Percentiles rank a stretch among this genome's conserved stretches.
phyloP scores from a whole-genome alignment of 140 eudicot species.

The Ambrosia hybrid region DNA sequence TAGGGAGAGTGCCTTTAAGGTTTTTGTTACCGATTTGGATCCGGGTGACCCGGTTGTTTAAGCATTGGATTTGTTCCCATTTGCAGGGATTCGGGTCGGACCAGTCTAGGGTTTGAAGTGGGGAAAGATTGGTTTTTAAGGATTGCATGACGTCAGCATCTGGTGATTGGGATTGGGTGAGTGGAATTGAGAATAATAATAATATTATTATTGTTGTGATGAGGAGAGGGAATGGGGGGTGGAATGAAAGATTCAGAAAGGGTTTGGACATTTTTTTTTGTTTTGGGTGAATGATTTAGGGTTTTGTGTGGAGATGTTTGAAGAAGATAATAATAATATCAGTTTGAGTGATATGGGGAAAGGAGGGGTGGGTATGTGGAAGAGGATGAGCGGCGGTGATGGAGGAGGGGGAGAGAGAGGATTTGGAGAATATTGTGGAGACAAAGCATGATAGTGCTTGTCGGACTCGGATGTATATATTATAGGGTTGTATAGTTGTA shows the following conservation, averaged over 20 bases:
- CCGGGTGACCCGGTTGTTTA: slow-evolving; percentile 61
- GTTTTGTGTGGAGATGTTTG: neutral
- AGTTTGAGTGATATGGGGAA: slow-evolving; percentile 10
- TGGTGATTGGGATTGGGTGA: slow-evolving; percentile 27
- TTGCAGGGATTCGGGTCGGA: slow-evolving; percentile 66
- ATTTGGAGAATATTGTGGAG: slow-evolving; percentile 22
- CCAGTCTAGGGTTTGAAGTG: slow-evolving; percentile 60
- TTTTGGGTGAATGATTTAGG: slow-evolving; percentile 9
- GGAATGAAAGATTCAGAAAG: slow-evolving; percentile 26
- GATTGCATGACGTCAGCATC: slow-evolving; percentile 66
- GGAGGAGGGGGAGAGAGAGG: slow-evolving; percentile 19
- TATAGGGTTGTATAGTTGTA: neutral
- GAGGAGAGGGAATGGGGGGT: slow-evolving; percentile 4
- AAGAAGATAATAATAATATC: neutral
- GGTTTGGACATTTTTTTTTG: slow-evolving; percentile 23
- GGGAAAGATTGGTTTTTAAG: slow-evolving; percentile 19
- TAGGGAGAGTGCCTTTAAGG: slow-evolving; percentile 56
- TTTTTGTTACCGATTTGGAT: slow-evolving; percentile 58
- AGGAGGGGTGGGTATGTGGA: neutral
- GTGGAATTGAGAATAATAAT: neutral
- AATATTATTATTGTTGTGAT: neutral
- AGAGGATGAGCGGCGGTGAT: slow-evolving; percentile 32
- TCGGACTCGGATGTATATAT: neutral
- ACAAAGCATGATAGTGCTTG: slow-evolving; percentile 30
- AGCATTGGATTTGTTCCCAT: slow-evolving; percentile 54